Base-by-base conservation (phyloP, 345 rosid species). In the Microcos paniculata region DNA sequence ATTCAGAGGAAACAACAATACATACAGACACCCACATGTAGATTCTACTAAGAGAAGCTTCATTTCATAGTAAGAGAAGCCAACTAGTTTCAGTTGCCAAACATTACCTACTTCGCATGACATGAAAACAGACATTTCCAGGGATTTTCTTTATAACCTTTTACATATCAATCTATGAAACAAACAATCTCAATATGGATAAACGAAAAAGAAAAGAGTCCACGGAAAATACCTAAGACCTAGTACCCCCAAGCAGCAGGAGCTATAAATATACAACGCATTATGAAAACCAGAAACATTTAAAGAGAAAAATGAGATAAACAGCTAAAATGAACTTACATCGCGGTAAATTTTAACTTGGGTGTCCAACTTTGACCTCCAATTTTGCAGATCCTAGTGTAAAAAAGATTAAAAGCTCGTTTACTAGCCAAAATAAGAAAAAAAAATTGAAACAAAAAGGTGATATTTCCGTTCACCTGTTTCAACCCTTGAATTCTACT, bases 301-400 rank as follows among this genome's bases (percentile, higher is more conserved):
- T 19, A 49, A 38, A 66, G 6, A n/a, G 11, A 26, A 63, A 15
- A 16, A 7, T 4, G 23, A 59, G 49, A 35, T 13, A 15, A 0
- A 33, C 45, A 24, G n/a, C n/a, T 62, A 12, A 18, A 10, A 26
- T 24, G 78, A 51, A 79, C 88, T 87, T 53, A 93, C 99, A 84
- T 92, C 91, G 0, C 90, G 92, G 79, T 93, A 90, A 75, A 90
- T 83, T 84, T 85, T 92, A 57, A 93, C 98, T 86, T 96, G 98
- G 49, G 96, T 90, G 70, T 96, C 97, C 15, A 96, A 74, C 82
- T 90, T 96, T 28, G 94, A 90, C 72, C 99, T 92, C 99, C 99
- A 96, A 77, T 84, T 82, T 81, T 96, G 94, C 87, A 96, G 84
- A 85, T 96, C 99, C 99, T 96, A 75, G 51, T 10, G 55, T 3